phyloP scores from a whole-genome alignment of 2,329 filamentous ascomycete genomes.

The Cordyceps pruinosa region DNA sequence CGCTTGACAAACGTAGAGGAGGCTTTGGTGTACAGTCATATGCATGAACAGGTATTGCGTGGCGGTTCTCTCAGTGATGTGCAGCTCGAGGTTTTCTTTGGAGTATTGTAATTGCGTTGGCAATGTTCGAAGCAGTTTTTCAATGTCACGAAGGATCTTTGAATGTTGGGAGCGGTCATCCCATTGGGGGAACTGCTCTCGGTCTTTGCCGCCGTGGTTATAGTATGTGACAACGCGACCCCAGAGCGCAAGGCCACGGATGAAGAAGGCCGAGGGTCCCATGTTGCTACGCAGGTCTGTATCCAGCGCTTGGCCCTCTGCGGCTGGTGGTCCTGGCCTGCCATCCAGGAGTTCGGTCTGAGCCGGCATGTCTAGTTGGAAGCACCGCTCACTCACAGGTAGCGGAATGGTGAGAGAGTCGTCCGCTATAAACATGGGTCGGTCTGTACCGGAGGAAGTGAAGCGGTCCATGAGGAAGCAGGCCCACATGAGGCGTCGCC shows the following conservation, averaged over 20 bases:
- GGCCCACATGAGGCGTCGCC: constrained; percentile 93
- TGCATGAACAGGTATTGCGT: constrained; percentile 93
- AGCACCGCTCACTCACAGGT: constrained; percentile 83
- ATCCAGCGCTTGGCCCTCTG: constrained; percentile 53
- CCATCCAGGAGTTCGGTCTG: constrained; percentile 79
- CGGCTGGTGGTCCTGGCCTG: constrained; percentile 54
- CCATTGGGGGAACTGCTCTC: constrained; percentile 75
- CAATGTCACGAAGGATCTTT: constrained; percentile 61
- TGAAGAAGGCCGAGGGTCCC: constrained; percentile 88
- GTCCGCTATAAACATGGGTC: constrained; percentile 85
- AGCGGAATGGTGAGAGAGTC: constrained; percentile 84
- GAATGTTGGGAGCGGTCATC: constrained; percentile 70
- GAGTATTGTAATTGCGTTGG: constrained; percentile 69
- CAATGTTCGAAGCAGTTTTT: constrained; percentile 61
- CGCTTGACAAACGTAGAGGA: constrained; percentile 84
- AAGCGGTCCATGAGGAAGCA: constrained; percentile 97
- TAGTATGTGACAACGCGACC: constrained; percentile 83
- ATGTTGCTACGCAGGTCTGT: constrained; percentile 71
- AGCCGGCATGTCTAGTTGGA: constrained; percentile 84
- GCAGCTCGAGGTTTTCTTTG: constrained; percentile 73
- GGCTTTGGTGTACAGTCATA: constrained; percentile 81
- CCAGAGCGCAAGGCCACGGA: constrained; percentile 81
- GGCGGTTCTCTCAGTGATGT: constrained; percentile 75
- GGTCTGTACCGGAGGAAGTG: constrained; percentile 89
- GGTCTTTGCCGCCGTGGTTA: constrained; percentile 80